Evolutionary conservation across 441 rosid species (phyloP), one percentile per base, ranked within the genome.

Genomic region (Populus hybrid): DNA sequence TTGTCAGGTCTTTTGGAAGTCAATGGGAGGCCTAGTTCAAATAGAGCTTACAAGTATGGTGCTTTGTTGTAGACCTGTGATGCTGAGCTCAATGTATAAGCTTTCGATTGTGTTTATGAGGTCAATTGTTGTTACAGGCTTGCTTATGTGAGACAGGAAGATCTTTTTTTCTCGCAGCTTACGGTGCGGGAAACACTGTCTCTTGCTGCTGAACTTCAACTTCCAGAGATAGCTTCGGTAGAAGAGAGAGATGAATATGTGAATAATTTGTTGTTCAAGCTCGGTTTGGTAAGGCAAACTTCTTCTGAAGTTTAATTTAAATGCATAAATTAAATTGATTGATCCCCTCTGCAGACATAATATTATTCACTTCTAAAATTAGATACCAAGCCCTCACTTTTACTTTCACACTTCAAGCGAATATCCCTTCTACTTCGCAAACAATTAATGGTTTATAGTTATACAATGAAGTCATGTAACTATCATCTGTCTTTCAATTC

Each of bases 101-200:
- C 21, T 73, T 68, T 59, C 28, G 32, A 20, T 73, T 10, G 9
- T 40, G 72, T 73, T 21, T 75, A 78, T 84, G 72, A 81, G 26
- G 50, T 65, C 77, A 74, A 35, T 82, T 79, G 77, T 77, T 70
- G 46, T 70, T 81, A 74, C 89, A 95, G 99, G 89, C 83, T 85
- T 89, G 99, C 98, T 35, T 93, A 80, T 83, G 95, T 93, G 85
- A 88, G 97, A 75, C 99, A 93, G 84, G 99, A 95, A 79, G 98
- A 95, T 86, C 89, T 95, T 72, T 93, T 95, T 86, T 95, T 92
- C 90, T 93, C 97, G 1, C 99, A 95, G 89, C 86, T 95, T 82
- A 92, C 97, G 4, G 99, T 92, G 67, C 85, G 97, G 80, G 99
- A 95, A 85, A 95, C 97, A 0, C 90, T 95, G 40, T 89, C 97